Evolutionary conservation across 345 rosid species (phyloP), one percentile per base, ranked within the genome.

Genomic region (Brassica juncea): DNA sequence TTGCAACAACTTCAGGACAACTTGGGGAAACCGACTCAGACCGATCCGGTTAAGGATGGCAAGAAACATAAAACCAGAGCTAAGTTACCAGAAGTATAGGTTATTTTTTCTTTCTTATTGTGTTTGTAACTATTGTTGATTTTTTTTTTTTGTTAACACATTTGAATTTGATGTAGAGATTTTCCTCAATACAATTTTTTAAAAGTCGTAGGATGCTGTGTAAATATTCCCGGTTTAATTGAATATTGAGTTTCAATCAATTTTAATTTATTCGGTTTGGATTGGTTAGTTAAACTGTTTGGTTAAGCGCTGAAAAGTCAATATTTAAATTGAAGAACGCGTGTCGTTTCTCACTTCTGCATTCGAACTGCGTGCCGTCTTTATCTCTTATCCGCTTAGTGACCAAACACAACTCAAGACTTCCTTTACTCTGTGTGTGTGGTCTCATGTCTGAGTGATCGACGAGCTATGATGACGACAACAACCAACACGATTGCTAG

Each of bases 1-100:
- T 58, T 95, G 72, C 93, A 91, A 80, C 88, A 85, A 60, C 86
- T 92, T 63, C 86, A 83, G n/a, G 89, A 84, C 31, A 77, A 82
- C 58, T 77, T 82, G 78, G 81, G 84, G 61, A 82, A 61, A 82
- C 79, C 82, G 8, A 82, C 30, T 23, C 70, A 62, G 2, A 8
- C 57, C 32, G 49, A 77, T 60, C 76, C 72, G 2, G 78, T 37
- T 34, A 82, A 77, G 61, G 84, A 71, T 66, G 30, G 8, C 52
- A 81, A 71, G 80, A 81, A 70, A 75, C 19, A n/a, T 5, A 76
- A 66, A 66, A 21, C 32, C 34, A 75, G 57, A 37, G 52, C 12
- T 11, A 70, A 57, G 69, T 8, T 77, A 64, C 65, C 62, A 4
- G 72, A 54, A 49, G 57, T 49, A 49, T 49, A 55, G 71, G 66